phyloP scores from a whole-genome alignment of 2,329 filamentous ascomycete species.

The Cordyceps tenuipes region DNA sequence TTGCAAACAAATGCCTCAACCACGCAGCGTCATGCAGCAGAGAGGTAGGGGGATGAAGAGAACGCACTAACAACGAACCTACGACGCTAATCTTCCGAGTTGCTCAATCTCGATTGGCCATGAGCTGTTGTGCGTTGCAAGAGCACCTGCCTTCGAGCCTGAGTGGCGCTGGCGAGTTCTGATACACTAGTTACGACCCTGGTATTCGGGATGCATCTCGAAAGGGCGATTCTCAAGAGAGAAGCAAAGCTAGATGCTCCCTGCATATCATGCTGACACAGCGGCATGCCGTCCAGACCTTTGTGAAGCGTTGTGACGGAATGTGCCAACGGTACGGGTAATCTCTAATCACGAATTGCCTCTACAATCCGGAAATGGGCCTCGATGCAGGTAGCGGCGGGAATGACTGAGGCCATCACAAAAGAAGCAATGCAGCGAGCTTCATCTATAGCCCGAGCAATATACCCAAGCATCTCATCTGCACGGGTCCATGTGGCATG shows the following conservation, averaged over 20 bases:
- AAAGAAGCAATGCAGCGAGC: slow-evolving; percentile 1
- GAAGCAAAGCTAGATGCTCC: not conserved
- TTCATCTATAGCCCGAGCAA: not conserved
- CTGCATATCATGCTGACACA: not conserved
- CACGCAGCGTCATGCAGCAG: not conserved
- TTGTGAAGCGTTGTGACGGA: not conserved
- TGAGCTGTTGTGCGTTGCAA: not conserved
- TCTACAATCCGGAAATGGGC: not conserved
- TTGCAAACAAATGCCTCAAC: slow-evolving; percentile 7
- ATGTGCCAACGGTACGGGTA: too few relatives aligned
- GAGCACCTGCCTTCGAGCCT: not conserved
- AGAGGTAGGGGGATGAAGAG: not conserved
- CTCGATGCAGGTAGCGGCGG: not conserved
- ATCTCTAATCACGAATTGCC: not conserved
- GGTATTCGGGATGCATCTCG: not conserved
- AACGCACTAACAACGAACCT: not conserved
- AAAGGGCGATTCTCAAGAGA: not conserved
- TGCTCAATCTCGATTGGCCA: slow-evolving; percentile 7
- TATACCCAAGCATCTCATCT: not conserved
- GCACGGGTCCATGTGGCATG: slow-evolving; percentile 4
- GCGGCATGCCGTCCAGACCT: not conserved
- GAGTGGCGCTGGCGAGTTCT: slow-evolving; percentile 1
- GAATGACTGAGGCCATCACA: not conserved
- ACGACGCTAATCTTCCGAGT: slow-evolving; percentile 2
- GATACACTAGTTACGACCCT: not conserved